Evolutionary conservation across 148 eudicot genomes (phyloP).

Genomic region (Beta vulgaris): DNA sequence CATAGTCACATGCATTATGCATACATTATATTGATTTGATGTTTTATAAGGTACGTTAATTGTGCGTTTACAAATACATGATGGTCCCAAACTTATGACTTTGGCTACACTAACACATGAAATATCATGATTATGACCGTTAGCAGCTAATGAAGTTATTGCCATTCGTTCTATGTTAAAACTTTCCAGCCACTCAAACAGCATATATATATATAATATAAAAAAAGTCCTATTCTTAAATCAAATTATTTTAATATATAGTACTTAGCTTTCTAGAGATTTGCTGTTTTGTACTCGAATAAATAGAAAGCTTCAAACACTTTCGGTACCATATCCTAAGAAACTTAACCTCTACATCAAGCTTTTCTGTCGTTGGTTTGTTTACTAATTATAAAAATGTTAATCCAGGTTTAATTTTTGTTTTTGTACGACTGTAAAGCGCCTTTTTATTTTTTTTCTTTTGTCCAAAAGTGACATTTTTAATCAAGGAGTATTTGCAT

Average conservation of each 20-base stretch:
- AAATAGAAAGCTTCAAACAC: neutral
- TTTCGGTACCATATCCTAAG: conserved; percentile 13
- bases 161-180: neutral
- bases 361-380: neutral
- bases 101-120: conserved; percentile 5
- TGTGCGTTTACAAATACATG: neutral
- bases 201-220: neutral
- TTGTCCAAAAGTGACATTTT: neutral
- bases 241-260: no score
- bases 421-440: neutral
- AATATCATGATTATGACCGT: conserved; percentile 3
- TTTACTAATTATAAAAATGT: no score
- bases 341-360: conserved; percentile 21
- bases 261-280: neutral
- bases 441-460: neutral
- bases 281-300: neutral
- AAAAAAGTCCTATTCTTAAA: no score
- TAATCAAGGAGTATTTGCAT: neutral
- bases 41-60: conserved; percentile 16
- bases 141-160: conserved; percentile 1
- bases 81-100: conserved; percentile 12
- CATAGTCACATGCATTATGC: neutral
- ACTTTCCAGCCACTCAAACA: conserved; percentile 1
- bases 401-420: no score
- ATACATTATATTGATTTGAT: neutral